Evolutionary conservation across 2,329 filamentous ascomycete species (phyloP), one percentile per base, ranked within the genome.

Genomic region (Aspergillus sp.): DNA sequence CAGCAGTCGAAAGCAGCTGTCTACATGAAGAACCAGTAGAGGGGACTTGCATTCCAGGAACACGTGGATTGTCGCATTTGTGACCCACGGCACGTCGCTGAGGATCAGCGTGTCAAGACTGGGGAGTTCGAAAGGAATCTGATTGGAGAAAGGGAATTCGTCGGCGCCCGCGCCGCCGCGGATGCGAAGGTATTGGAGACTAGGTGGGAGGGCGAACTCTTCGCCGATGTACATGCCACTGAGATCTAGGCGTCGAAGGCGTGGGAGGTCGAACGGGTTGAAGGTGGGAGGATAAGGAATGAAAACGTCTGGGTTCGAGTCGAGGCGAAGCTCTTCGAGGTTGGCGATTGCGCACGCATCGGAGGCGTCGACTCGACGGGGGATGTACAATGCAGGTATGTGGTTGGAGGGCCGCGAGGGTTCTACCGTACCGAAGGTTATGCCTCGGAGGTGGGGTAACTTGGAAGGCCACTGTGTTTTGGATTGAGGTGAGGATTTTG

Each of bases 281-380:
- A 59, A 57, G 19, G 47, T 52, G 3, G 60, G 59, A 21, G 45
- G 52, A 47, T 60, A 64, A 20, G 53, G 49, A 4, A 56, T 47
- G 38, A 56, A 58, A 11, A 59, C 47, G 14, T 57, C 52, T 4
- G 64, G 63, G n/a, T 66, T 53, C 43, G 62, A 70, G 45, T 63
- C 51, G 3, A 73, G 59, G 16, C 65, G 57, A 1, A 73, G 44
- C 40, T 71, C 68, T 55, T 70, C 64, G 4, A 73, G 58, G 25
- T 69, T 70, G 3, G 66, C 62, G 40, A 66, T 52, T 7, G 53
- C 31, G 19, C 58, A 62, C 1, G 57, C 45, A 38, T 51, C 43
- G 19, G 45, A 47, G n/a, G 53, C 7, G 44, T 47, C 21, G 25
- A 47, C 34, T 32, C 19, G 29, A 10, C 44, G 56, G 13, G 65